Conservation (phyloP, 345 rosid genomes). For the Eucalyptus polyanthemos region DNA sequence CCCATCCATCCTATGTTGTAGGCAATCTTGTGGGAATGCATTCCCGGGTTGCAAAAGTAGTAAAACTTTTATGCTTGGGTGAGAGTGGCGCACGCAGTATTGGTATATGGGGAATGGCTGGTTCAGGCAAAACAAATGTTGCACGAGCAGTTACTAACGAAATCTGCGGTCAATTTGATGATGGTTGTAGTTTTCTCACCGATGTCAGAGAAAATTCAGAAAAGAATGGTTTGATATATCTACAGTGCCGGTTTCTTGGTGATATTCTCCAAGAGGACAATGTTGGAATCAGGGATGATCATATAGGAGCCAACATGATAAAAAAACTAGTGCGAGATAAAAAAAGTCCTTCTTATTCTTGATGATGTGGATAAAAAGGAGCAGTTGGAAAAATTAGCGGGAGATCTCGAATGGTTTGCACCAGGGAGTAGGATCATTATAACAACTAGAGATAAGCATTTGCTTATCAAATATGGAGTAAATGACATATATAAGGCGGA, state of each 20-base stretch:
- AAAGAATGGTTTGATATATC: background rate
- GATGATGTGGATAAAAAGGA: background rate
- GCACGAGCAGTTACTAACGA: background rate
- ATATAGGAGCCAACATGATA: background rate
- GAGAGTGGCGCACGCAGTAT: background rate
- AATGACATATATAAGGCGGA: background rate
- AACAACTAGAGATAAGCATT: background rate
- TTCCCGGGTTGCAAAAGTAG: too few species aligned
- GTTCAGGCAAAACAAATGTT: background rate
- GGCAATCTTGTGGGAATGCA: too few species aligned
- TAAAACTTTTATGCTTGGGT: too few species aligned
- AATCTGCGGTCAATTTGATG: conserved; percentile 5
- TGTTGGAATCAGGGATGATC: background rate
- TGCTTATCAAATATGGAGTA: background rate
- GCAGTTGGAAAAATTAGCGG: background rate
- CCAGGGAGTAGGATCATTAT: background rate
- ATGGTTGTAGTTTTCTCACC: background rate
- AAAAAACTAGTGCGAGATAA: background rate
- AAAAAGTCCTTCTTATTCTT: background rate
- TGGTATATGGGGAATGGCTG: background rate
- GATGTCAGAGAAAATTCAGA: conserved; percentile 9
- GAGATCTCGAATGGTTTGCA: background rate
- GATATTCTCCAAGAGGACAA: background rate
- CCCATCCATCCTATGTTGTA: background rate
- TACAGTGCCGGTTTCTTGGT: background rate